Base-by-base conservation (phyloP, 805 yeast genomes). In the Debaryomyces prosopidis region DNA sequence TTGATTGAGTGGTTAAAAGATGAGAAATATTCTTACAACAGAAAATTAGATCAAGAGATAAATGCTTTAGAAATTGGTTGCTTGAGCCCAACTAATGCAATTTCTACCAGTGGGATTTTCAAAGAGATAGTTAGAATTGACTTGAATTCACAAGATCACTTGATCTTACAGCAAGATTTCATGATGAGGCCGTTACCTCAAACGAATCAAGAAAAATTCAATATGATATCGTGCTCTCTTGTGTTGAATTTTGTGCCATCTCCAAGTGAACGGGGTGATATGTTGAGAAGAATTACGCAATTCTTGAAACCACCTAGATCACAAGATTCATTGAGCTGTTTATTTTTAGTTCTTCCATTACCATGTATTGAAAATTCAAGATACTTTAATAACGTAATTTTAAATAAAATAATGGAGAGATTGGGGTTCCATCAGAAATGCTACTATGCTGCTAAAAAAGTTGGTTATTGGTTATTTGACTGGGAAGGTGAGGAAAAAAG, bases 201-300 rank as follows among this genome's bases (percentile, higher is more conserved):
- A 5, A 18, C 45, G 3, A 71, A 67, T 0, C 45, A 52, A 0
- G 84, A 80, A 6, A 72, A 61, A 44, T 91, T 84, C 59, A 76
- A 84, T 50, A 56, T 89, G 20, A 70, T 92, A 0, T 88, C 96
- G 6, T 85, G 96, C 50, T 89, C 96, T 0, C 63, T 92, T 44
- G 99, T 92, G 32, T 69, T 92, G 11, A 92, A 92, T 60, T 92
- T 88, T 65, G 97, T 92, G 1, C 88, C 96, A 0, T 80, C 80
- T 1, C 81, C 91, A 0, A 56, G 55, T 7, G 77, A 68, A 11
- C 68, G 99, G 43, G 97, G 97, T 2, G 78, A 76, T 4, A 92
- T 92, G 97, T 68, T 90, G 50, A 57, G 58, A 30, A 60, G 86
- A 44, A 77, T 89, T 8, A 66, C 79, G 3, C 45, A 68, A 20